phyloP scores from a whole-genome alignment of 1,284 basidiomycete species.

The Cutaneotrichosporon sp. region DNA sequence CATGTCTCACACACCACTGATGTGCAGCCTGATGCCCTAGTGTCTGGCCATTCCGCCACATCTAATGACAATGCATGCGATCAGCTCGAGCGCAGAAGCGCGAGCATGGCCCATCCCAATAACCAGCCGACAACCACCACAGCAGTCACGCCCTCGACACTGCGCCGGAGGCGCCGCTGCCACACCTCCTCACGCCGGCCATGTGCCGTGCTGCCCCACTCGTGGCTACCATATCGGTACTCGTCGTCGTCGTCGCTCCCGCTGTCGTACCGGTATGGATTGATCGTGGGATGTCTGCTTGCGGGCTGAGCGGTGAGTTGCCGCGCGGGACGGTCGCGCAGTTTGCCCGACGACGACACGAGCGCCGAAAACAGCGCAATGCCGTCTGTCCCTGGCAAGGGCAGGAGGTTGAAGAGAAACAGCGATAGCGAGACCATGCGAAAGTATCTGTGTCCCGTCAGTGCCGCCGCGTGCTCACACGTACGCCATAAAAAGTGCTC shows the following conservation, averaged over 20 bases:
- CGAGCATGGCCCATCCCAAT: constrained; percentile 32
- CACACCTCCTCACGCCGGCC: constrained; percentile 25
- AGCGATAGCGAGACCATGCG: constrained; percentile 37
- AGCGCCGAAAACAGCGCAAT: constrained; percentile 34
- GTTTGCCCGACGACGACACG: not conserved
- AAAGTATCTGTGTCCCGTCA: constrained; percentile 31
- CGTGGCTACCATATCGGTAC: constrained; percentile 22
- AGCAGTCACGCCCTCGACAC: constrained; percentile 22
- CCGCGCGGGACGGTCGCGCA: not conserved
- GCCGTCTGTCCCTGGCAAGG: constrained; percentile 41
- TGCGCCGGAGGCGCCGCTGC: constrained; percentile 24
- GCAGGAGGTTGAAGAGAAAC: constrained; percentile 45
- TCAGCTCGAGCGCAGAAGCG: constrained; percentile 29
- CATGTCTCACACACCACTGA: too few species aligned
- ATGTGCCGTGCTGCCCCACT: constrained; percentile 10
- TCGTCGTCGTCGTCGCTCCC: constrained; percentile 29
- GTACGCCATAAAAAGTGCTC: constrained; percentile 31
- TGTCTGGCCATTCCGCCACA: too few species aligned
- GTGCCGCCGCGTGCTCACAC: constrained; percentile 5
- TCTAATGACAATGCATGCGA: not conserved
- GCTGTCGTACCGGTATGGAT: constrained; percentile 9
- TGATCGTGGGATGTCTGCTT: constrained; percentile 18
- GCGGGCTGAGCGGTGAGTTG: constrained; percentile 5
- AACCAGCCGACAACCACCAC: constrained; percentile 22
- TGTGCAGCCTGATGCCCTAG: too few species aligned